Percentiles rank a stretch among this genome's conserved stretches.
phyloP scores from a whole-genome alignment of 345 rosid species.

The Lenwebbia sp. region DNA sequence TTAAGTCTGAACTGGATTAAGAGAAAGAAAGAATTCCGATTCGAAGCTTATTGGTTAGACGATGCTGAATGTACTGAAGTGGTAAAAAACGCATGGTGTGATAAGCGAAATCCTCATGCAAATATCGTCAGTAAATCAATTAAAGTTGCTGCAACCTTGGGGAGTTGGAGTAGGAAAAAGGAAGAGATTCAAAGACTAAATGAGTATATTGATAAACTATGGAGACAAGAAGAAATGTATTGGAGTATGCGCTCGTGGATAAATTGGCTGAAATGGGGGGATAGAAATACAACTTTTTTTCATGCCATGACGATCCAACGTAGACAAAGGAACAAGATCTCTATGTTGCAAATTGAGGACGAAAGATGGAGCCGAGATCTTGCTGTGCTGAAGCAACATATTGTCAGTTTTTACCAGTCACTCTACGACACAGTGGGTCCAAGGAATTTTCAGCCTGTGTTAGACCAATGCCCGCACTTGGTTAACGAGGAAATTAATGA shows the following conservation, averaged over 20 bases:
- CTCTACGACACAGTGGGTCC: background rate
- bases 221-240: background rate
- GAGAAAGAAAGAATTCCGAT: too few relatives aligned
- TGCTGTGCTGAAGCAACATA: background rate
- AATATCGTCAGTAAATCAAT: too few relatives aligned
- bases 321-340: background rate
- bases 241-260: background rate
- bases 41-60: too few relatives aligned
- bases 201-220: background rate
- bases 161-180: too few relatives aligned
- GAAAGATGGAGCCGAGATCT: background rate
- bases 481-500: background rate
- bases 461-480: background rate
- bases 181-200: too few relatives aligned
- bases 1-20: too few relatives aligned
- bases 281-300: background rate
- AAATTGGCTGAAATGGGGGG: background rate
- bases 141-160: too few relatives aligned
- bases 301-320: background rate
- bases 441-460: background rate
- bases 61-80: background rate
- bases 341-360: background rate
- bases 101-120: too few relatives aligned
- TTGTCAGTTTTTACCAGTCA: background rate
- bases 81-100: background rate